Conservation (phyloP, 2,329 filamentous ascomycete species). For the Fusarium transvaalense region DNA sequence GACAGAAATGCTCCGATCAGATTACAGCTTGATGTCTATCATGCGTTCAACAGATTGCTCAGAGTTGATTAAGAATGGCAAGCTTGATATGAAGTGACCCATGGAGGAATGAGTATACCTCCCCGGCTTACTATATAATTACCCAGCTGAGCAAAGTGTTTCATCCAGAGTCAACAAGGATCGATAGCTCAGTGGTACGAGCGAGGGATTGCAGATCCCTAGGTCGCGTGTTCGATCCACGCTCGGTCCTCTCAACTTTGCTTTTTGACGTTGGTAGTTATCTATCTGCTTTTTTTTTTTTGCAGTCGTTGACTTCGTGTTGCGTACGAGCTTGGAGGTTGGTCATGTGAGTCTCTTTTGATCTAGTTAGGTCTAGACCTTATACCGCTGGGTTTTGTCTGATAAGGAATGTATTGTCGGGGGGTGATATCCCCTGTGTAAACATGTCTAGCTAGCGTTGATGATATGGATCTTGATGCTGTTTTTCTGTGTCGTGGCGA, state of each 20-base stretch:
- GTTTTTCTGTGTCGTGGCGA: too few relatives aligned
- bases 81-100: not conserved
- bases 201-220: constrained; percentile 45
- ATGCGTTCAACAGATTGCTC: too few relatives aligned
- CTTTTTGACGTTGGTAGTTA: not conserved
- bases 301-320: too few relatives aligned
- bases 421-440: too few relatives aligned
- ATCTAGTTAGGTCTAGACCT: too few relatives aligned
- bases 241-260: constrained; percentile 21
- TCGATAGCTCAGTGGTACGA: constrained; percentile 45
- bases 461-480: too few relatives aligned
- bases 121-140: not conserved
- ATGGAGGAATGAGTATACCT: not conserved
- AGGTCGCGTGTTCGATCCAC: constrained; percentile 45
- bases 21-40: not conserved
- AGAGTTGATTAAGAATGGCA: not conserved
- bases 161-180: constrained; percentile 5
- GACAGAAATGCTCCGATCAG: not conserved
- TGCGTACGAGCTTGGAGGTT: too few relatives aligned
- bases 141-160: fast-evolving
- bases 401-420: too few relatives aligned
- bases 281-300: too few relatives aligned
- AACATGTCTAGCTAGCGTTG: too few relatives aligned
- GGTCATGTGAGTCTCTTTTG: too few relatives aligned
- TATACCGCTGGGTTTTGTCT: too few relatives aligned